These are phyloP conservation scores for Pseudogymnoascus sp. DNA, from an alignment of 2,329 filamentous ascomycete genomes.

Conservation along the genomic window DNA sequence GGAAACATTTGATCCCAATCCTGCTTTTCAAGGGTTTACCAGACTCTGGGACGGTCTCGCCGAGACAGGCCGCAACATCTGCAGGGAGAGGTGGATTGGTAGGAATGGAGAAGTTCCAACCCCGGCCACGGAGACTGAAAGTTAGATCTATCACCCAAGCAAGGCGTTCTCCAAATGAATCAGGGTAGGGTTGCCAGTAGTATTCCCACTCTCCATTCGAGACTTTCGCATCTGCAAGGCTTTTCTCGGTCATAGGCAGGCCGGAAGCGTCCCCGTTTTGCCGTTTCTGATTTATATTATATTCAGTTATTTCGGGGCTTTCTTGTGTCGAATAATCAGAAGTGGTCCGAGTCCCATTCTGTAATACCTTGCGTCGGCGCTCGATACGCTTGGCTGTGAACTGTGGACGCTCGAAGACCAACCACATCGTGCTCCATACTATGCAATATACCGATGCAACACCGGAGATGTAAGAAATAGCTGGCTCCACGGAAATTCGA, in stretches of 20 bases:
- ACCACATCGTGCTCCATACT: conserved; percentile 40
- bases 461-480: conserved; percentile 43
- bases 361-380: conserved; percentile 23
- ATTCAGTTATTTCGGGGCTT: conserved; percentile 13
- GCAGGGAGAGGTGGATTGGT: conserved; percentile 42
- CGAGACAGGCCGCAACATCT: conserved; percentile 32
- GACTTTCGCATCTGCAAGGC: neutral
- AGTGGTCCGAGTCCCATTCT: neutral
- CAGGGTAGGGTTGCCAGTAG: conserved; percentile 54
- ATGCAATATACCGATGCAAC: conserved; percentile 45
- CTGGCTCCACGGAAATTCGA: conserved; percentile 46
- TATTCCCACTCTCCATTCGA: conserved; percentile 38
- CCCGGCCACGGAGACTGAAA: conserved; percentile 47
- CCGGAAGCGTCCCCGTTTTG: neutral
- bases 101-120: conserved; percentile 52
- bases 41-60: conserved; percentile 31
- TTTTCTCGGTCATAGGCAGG: neutral
- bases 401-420: conserved; percentile 51
- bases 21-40: conserved; percentile 28
- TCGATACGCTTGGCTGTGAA: conserved; percentile 44
- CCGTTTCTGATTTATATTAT: conserved; percentile 11
- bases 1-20: conserved; percentile 40
- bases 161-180: conserved; percentile 43
- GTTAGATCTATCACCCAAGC: conserved; percentile 51
- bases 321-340: conserved; percentile 11